phyloP scores from a whole-genome alignment of 495 filamentous ascomycete species.

The Penicillium nucicola region DNA sequence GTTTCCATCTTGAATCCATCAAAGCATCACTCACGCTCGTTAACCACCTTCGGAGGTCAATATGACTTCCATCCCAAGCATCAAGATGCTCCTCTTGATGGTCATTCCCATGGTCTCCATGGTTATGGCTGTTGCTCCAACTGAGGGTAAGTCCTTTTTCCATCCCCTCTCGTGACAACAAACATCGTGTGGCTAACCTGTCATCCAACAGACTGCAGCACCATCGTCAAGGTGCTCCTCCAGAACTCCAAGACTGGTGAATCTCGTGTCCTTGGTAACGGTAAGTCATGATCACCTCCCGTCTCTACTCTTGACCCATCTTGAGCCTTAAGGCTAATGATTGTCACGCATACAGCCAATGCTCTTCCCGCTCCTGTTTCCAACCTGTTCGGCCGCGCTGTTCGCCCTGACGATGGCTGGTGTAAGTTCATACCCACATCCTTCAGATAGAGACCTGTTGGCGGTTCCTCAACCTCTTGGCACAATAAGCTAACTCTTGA shows the following conservation, averaged over 20 bases:
- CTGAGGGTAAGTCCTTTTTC: background rate
- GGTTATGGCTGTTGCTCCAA: background rate
- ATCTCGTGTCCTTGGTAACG: background rate
- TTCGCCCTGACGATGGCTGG: background rate
- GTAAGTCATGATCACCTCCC: background rate
- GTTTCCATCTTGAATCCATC: background rate
- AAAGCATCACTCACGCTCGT: slow-evolving; percentile 2
- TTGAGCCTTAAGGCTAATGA: background rate
- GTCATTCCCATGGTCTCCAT: background rate
- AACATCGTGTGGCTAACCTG: background rate
- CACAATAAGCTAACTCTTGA: background rate
- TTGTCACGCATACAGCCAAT: background rate
- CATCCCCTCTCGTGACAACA: background rate
- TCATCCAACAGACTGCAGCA: background rate
- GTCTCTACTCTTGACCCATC: background rate
- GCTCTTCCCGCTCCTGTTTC: background rate
- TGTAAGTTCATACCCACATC: background rate
- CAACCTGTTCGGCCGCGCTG: slow-evolving; percentile 1
- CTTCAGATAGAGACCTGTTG: background rate
- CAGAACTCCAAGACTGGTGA: slow-evolving; percentile 13
- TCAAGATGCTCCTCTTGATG: slow-evolving; percentile 2
- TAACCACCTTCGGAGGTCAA: background rate
- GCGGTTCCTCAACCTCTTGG: too few relatives aligned
- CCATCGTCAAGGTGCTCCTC: background rate
- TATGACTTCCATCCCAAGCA: background rate